Base-by-base conservation (phyloP, 2,329 filamentous ascomycete genomes). In the Neofusicoccum cordaticola region DNA sequence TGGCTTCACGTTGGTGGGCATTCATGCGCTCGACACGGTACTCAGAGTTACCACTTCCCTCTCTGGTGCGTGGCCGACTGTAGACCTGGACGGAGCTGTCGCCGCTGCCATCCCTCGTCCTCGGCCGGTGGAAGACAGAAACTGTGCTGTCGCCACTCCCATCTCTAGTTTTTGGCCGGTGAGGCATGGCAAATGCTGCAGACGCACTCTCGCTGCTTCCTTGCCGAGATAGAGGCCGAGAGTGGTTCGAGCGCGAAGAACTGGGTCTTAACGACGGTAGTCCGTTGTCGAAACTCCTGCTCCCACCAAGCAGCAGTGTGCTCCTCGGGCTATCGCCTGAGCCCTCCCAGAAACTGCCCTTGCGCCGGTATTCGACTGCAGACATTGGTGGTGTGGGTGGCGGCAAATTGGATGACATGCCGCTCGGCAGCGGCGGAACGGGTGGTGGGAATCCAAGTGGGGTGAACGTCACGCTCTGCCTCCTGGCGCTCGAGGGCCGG, bases 401-500 rank as follows among this genome's bases (percentile, higher is more conserved):
- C 17, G 62, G 62, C 31, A 64, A 7, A 15, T 37, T 34, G 17
- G 44, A 50, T 17, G 56, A 45, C 51, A 64, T 57, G 2, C 63
- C 63, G n/a, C 53, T 51, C 8, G 53, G 63, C 3, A 65, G 45
- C 27, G 63, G 44, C 1, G 61, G 61, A 11, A 63, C 48, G 27
- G 61, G 61, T 22, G 53, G 45, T 22, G 63, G 63, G 22, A 65
- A 48, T 3, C 63, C 63, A 31, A 60, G 52, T 5, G 63, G 45
- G 8, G 37, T 65, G 53, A 65, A 65, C 5, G 39, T 52, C n/a
- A 61, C 52, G 9, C 63, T 65, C 27, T 65, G 63, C 7, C 63
- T 57, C 19, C 56, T 45, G 3, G 56, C 45, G 19, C 63, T 65
- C 17, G 53, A 60, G 5, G 63, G 63, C 2, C 63, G 63, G 8